Percentiles rank a stretch among this genome's conserved stretches.
These are phyloP conservation scores for Rhododendron molle DNA, from an alignment of 148 eudicot species.

Conservation along the genomic window DNA sequence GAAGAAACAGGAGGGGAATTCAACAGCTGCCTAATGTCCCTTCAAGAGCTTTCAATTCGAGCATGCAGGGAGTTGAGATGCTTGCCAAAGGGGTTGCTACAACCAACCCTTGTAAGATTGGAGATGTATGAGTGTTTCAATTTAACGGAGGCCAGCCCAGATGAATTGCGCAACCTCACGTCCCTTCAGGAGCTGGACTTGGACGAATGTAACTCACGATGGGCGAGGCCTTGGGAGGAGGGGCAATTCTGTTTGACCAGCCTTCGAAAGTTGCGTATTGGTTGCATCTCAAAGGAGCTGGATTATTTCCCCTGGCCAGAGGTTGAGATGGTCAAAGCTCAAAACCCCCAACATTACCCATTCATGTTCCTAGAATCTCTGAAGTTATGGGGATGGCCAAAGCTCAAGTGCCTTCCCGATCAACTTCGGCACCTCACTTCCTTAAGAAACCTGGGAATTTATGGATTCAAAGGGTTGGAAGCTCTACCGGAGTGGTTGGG, in stretches of 20 bases:
- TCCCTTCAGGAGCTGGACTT: background rate
- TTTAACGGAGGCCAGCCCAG: background rate
- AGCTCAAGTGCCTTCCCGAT: background rate
- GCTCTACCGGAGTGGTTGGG: too few species aligned
- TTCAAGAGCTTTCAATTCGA: background rate
- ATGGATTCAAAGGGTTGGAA: background rate
- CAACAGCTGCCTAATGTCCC: background rate
- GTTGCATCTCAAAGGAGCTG: background rate
- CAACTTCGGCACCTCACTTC: background rate
- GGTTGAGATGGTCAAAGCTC: too few species aligned
- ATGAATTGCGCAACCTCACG: background rate
- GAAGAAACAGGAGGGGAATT: background rate
- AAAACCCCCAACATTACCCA: too few species aligned
- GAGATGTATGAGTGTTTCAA: background rate
- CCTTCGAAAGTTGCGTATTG: background rate
- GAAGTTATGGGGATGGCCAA: accelerated
- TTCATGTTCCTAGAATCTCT: too few species aligned
- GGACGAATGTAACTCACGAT: background rate
- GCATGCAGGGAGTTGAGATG: too few species aligned
- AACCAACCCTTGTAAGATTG: too few species aligned
- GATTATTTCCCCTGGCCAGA: background rate
- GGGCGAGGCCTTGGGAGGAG: background rate
- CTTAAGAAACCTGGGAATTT: background rate
- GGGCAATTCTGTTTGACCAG: background rate
- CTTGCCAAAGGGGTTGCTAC: too few species aligned